Evolutionary conservation across 371 early-diverging fungal species (phyloP).

Genomic region (Agmasoma carcini): DNA sequence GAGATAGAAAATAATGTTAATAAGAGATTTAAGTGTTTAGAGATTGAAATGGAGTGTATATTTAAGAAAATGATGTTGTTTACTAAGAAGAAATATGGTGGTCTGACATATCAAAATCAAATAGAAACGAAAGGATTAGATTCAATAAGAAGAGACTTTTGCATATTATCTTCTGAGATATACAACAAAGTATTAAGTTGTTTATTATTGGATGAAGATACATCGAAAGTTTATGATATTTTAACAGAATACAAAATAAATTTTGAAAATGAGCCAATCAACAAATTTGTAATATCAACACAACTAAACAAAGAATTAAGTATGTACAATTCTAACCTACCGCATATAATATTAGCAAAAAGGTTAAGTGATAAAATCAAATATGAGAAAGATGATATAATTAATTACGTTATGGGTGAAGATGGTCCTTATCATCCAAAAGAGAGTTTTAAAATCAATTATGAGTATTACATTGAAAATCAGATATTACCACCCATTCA

Average conservation of each 20-base stretch:
- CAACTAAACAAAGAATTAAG: slow-evolving; percentile 75
- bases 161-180: slow-evolving; percentile 70
- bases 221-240: slow-evolving; percentile 15
- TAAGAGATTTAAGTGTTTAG: slow-evolving; percentile 69
- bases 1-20: slow-evolving; percentile 71
- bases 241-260: neutral
- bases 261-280: slow-evolving; percentile 56
- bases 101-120: slow-evolving; percentile 57
- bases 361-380: slow-evolving; percentile 60
- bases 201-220: slow-evolving; percentile 29
- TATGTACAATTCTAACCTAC: slow-evolving; percentile 71
- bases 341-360: slow-evolving; percentile 85
- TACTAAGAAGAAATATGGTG: slow-evolving; percentile 99
- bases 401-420: slow-evolving; percentile 81
- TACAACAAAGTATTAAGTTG: slow-evolving; percentile 57
- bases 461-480: slow-evolving; percentile 80
- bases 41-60: slow-evolving; percentile 89
- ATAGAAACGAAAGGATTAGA: slow-evolving; percentile 93
- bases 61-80: slow-evolving; percentile 77
- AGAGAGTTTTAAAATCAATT: slow-evolving; percentile 60
- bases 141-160: slow-evolving; percentile 91
- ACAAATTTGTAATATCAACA: slow-evolving; percentile 71
- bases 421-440: slow-evolving; percentile 62
- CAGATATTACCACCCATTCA: slow-evolving; percentile 83
- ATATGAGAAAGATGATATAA: slow-evolving; percentile 70